These are phyloP conservation scores for Athelia sp. DNA, from an alignment of 1,284 basidiomycete genomes.

Conservation along the genomic window DNA sequence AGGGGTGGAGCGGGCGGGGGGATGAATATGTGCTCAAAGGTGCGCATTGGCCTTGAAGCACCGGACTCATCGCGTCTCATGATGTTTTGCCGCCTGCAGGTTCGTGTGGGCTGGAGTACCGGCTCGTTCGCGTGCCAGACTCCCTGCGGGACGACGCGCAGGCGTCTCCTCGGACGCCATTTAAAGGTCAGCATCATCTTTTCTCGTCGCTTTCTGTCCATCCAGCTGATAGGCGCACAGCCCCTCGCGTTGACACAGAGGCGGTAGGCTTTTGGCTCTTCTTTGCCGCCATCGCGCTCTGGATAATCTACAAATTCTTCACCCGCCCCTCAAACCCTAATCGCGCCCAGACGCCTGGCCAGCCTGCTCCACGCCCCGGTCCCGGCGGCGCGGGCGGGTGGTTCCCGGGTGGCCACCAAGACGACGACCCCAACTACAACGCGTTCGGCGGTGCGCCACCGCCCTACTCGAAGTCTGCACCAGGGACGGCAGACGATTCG, in stretches of 20 bases:
- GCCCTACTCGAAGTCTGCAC: conserved; percentile 59
- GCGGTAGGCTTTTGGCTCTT: conserved; percentile 38
- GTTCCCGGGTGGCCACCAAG: conserved; percentile 45
- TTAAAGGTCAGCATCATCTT: not conserved
- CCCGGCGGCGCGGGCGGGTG: conserved; percentile 30
- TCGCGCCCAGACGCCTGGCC: conserved; percentile 40
- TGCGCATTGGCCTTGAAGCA: conserved; percentile 23
- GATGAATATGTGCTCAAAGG: conserved; percentile 85
- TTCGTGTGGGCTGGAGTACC: conserved; percentile 80
- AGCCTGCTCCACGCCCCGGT: conserved; percentile 28
- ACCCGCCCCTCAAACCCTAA: conserved; percentile 49
- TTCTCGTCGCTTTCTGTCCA: not conserved
- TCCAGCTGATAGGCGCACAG: not conserved
- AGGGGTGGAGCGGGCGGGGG: conserved; percentile 79
- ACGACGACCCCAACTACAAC: conserved; percentile 25
- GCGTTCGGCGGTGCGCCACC: conserved; percentile 78
- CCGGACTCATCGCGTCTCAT: not conserved
- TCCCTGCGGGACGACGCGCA: conserved; percentile 32
- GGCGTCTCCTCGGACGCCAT: not conserved
- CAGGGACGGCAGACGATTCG: conserved; percentile 20
- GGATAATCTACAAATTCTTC: conserved; percentile 47
- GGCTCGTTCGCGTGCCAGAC: conserved; percentile 61
- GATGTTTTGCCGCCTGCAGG: conserved; percentile 36
- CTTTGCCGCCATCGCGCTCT: conserved; percentile 36
- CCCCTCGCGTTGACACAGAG: conserved; percentile 33